These are phyloP conservation scores for Penicillium sp. DNA, from an alignment of 2,329 filamentous ascomycete genomes.

Conservation along the genomic window DNA sequence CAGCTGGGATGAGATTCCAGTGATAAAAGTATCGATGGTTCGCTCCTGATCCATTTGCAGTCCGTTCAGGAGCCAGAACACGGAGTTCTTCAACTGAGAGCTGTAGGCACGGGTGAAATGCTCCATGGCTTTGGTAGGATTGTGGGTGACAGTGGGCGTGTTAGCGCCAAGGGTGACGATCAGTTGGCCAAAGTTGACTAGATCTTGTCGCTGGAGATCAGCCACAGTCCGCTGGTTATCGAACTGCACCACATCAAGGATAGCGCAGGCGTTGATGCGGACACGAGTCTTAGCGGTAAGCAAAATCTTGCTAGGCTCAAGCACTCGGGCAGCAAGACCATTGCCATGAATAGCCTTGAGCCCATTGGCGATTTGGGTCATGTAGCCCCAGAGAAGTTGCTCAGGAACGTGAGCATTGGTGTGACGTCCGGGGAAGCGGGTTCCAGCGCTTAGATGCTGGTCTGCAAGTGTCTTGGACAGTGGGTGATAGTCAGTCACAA, in stretches of 20 bases:
- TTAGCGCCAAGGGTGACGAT: conserved; percentile 79
- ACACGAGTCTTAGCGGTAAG: conserved; percentile 88
- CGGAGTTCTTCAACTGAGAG: conserved; percentile 70
- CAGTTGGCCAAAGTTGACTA: conserved; percentile 77
- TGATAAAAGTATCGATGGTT: conserved; percentile 72
- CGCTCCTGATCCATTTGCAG: conserved; percentile 62
- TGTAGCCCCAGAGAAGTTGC: conserved; percentile 81
- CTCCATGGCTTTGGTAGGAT: conserved; percentile 69
- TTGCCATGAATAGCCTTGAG: conserved; percentile 79
- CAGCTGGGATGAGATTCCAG: conserved; percentile 73
- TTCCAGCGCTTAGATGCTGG: conserved; percentile 56
- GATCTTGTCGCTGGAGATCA: conserved; percentile 84
- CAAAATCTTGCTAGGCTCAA: conserved; percentile 85
- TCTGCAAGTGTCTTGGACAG: conserved; percentile 86
- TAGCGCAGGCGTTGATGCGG: conserved; percentile 79
- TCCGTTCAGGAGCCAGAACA: conserved; percentile 76
- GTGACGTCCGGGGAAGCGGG: conserved; percentile 42
- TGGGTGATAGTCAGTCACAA: conserved; percentile 91
- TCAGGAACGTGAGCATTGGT: conserved; percentile 60
- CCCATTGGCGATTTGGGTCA: conserved; percentile 85
- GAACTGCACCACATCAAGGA: conserved; percentile 84
- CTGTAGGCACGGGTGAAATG: conserved; percentile 75
- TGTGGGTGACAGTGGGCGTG: conserved; percentile 57
- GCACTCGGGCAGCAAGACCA: conserved; percentile 78
- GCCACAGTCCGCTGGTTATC: conserved; percentile 65